Percentiles rank a stretch among this genome's conserved stretches.
Evolutionary conservation across 2,329 filamentous ascomycete species (phyloP).

Genomic region (Amesomyces nigricolor): DNA sequence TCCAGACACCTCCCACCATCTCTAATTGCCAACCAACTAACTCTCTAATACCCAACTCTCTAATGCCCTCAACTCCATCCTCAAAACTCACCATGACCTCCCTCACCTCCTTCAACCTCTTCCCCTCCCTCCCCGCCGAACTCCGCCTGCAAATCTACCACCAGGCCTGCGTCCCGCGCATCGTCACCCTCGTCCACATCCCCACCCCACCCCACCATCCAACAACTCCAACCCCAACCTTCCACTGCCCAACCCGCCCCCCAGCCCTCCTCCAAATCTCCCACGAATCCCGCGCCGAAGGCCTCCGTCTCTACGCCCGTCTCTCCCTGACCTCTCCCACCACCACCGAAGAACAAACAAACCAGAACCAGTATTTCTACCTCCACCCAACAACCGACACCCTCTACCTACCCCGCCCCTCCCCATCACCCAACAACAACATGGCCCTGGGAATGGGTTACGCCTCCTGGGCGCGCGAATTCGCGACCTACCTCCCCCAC

Average conservation of each 20-base stretch:
- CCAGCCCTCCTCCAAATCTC: slow-evolving; percentile 39
- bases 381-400: slow-evolving; percentile 35
- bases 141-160: slow-evolving; percentile 39
- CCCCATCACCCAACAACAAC: background rate
- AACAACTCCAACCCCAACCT: slow-evolving; percentile 23
- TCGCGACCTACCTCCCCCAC: slow-evolving; percentile 34
- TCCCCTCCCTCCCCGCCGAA: slow-evolving; percentile 35
- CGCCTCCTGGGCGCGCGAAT: slow-evolving; percentile 38
- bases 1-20: too few species aligned
- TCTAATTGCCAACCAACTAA: background rate
- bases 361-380: slow-evolving; percentile 28
- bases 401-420: slow-evolving; percentile 33
- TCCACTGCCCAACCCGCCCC: slow-evolving; percentile 23
- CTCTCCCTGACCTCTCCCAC: slow-evolving; percentile 31
- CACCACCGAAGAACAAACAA: background rate
- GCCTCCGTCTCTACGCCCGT: slow-evolving; percentile 34
- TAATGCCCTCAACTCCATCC: background rate
- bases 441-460: slow-evolving; percentile 35
- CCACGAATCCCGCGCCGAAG: slow-evolving; percentile 40
- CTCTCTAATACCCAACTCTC: background rate
- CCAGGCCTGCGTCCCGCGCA: slow-evolving; percentile 33
- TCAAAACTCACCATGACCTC: slow-evolving; percentile 6
- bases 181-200: slow-evolving; percentile 38
- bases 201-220: slow-evolving; percentile 27
- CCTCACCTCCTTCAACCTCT: slow-evolving; percentile 33